Evolutionary conservation across 805 yeast species (phyloP), one percentile per base, ranked within the genome.

Genomic region (Kluyveromyces aestuarii): DNA sequence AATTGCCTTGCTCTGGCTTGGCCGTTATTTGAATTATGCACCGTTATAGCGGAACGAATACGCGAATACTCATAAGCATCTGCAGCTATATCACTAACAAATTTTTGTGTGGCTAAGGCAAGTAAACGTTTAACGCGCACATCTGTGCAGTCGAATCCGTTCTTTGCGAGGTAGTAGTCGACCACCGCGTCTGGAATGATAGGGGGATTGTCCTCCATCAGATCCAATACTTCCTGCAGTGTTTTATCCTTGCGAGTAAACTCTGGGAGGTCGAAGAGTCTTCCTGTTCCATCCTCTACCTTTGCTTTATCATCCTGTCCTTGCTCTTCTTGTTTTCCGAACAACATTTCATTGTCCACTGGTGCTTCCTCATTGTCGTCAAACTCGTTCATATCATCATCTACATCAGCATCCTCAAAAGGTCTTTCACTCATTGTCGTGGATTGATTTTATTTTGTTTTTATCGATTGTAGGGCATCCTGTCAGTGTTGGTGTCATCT

Each of bases 21-120:
- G 8, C 96, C 95, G 60, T 87, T 87, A 41, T 86, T 75, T 5
- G 95, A 80, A 58, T 84, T 82, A 58, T 86, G 82, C n/a, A 90
- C 95, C 0, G 96, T 81, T 11, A 88, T 80, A 5, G 87, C 73
- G n/a, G 93, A 87, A 53, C 98, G 76, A 55, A 93, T 93, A 52
- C 98, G 73, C 8, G 96, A 86, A 62, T 88, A 90, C 63, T 93
- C 99, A 63, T 88, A 93, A 0, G 99, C 97, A 62, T 93, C 98
- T 14, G 89, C 87, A 1, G 99, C 96, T 30, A 93, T 82, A 63
- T 93, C 99, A 52, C 90, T 81, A 27, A 93, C 77, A 64, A 93
- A 93, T 62, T 93, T 93, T 61, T 95, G 99, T 0, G 99, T 93
- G 1, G 99, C 98, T 49, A 93, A 72, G 0, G 98, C 97, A 44